Conservation (phyloP, 139 green algal genomes). For the Raphidocelis subcapitata region DNA sequence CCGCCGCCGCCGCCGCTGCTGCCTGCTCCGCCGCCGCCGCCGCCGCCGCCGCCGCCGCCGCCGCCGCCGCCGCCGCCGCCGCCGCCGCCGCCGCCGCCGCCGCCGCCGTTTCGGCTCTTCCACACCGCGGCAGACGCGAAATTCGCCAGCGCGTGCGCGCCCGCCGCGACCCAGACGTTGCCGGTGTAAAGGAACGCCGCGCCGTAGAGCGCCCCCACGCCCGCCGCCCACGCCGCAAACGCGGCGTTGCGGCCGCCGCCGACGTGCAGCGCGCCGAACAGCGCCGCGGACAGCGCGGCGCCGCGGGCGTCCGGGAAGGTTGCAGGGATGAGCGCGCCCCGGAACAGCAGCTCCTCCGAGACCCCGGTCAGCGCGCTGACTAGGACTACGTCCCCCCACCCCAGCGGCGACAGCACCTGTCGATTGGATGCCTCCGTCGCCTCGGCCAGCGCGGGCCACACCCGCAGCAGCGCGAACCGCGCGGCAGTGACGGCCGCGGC, state of each 20-base stretch:
- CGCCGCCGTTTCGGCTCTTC: conserved; percentile 9
- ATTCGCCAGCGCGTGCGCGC: conserved; percentile 69
- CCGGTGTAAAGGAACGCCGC: conserved; percentile 56
- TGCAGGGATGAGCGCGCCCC: conserved; percentile 73
- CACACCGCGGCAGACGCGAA: conserved; percentile 66
- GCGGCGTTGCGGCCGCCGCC: conserved; percentile 70
- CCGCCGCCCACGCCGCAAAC: conserved; percentile 75
- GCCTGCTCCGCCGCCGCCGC: no score
- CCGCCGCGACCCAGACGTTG: conserved; percentile 63
- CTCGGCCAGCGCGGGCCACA: conserved; percentile 59
- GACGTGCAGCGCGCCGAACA: conserved; percentile 80
- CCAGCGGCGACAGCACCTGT: conserved; percentile 63
- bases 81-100: no score
- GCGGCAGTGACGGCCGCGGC: conserved; percentile 61
- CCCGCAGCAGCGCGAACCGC: conserved; percentile 48
- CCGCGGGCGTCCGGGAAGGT: conserved; percentile 72
- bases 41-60: no score
- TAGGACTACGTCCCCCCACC: conserved; percentile 49
- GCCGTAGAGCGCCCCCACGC: conserved; percentile 73
- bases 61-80: no score
- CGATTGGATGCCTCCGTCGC: conserved; percentile 68
- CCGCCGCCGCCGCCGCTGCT: no score
- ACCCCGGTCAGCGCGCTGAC: conserved; percentile 57
- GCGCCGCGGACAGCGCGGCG: conserved; percentile 54
- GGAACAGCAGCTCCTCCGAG: conserved; percentile 80